Evolutionary conservation across 2,329 filamentous ascomycete genomes (phyloP), one percentile per base, ranked within the genome.

Genomic region (Ophiostoma fasciatum): DNA sequence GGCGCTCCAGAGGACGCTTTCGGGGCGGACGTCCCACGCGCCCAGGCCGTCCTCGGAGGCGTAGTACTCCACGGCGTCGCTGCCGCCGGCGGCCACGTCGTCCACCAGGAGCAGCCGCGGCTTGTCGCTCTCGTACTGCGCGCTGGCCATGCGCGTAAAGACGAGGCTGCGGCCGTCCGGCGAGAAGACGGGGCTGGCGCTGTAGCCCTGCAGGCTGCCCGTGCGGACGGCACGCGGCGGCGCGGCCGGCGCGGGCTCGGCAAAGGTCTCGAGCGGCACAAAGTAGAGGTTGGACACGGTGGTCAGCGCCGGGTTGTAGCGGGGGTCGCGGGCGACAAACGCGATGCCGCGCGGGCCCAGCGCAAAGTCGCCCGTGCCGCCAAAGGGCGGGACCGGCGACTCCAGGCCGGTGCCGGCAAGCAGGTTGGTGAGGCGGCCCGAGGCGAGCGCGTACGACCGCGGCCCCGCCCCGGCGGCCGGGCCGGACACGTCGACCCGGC

Each of bases 101-200:
- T 71, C 67, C 7, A 82, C 54, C 3, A 83, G 57, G 42, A 85
- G 58, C 4, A 84, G 59, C 30, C 75, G 68, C 30, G 78, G 68
- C 53, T 80, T 80, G 59, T 94, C 84, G 13, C 78, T 72, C 55
- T 94, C 85, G 52, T 94, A 93, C 40, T 78, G 74, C 35, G 72
- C 65, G 38, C 68, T 68, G 43, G 71, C 68, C 85, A 92, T 93
- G 42, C 81, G 74, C 21, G 82, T 64, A 52, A 92, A 94, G 2
- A 74, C 82, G 19, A 88, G 62, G 41, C 70, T 68, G 25, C 64
- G 70, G 9, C 82, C 82, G 48, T 79, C 68, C 4, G 74, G 73
- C 4, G 82, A 87, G 57, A 92, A 93, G 0, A 70, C 66, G 0
- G 85, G 84, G 3, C 60, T 61, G 14, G 63, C 63, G 18, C 68